These are phyloP conservation scores for Kwoniella bestiolae DNA, from an alignment of 768 basidiomycete genomes.

Conservation along the genomic window DNA sequence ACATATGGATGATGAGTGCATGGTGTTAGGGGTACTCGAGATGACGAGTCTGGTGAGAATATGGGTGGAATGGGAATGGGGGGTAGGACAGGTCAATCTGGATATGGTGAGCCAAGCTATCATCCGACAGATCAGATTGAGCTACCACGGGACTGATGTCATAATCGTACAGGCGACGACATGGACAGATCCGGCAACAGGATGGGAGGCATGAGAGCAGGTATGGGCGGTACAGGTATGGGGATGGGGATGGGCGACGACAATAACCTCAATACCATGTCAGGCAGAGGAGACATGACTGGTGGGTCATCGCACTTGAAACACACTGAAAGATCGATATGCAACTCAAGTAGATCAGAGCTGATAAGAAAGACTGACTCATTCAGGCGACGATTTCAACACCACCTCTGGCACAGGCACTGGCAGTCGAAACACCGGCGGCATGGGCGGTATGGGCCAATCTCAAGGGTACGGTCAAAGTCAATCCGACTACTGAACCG, in stretches of 20 bases:
- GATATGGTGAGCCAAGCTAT: slow-evolving; percentile 1
- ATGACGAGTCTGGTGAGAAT: slow-evolving; percentile 2
- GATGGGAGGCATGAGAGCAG: background rate
- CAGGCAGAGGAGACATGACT: slow-evolving; percentile 7
- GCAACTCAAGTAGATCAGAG: background rate
- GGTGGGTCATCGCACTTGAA: too few species aligned
- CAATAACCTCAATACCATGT: background rate
- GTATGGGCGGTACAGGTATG: background rate
- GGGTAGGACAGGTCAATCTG: slow-evolving; percentile 5
- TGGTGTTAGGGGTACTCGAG: background rate
- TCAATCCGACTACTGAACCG: slow-evolving; percentile 10
- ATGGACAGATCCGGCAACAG: background rate
- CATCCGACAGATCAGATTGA: too few species aligned
- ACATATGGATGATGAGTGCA: background rate
- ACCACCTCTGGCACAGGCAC: background rate
- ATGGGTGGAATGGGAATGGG: slow-evolving; percentile 2
- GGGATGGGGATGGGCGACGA: slow-evolving; percentile 1
- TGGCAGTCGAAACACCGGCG: background rate
- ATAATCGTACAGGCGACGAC: background rate
- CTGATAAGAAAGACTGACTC: background rate
- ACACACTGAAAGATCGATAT: too few species aligned
- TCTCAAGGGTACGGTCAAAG: slow-evolving; percentile 12
- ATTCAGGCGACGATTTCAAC: slow-evolving; percentile 5
- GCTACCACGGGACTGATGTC: too few species aligned
- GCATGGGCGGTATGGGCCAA: slow-evolving; percentile 6